A percentile compares a stretch with the other conserved stretches of the same genome.
Evolutionary conservation across 768 basidiomycete genomes (phyloP).

Genomic region (Tephrocybe sp.): DNA sequence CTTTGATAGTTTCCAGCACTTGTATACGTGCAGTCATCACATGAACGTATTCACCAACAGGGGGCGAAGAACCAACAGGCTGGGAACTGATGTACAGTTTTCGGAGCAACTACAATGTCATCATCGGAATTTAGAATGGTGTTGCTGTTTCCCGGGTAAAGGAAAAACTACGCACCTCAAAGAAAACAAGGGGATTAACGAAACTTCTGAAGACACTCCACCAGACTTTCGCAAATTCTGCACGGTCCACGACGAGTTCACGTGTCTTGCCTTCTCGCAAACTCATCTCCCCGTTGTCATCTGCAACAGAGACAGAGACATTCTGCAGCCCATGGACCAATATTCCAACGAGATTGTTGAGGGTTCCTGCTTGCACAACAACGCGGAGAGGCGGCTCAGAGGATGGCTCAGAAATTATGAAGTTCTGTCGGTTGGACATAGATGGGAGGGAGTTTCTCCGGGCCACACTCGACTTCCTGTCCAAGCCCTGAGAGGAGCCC

Average conservation of each 20-base stretch:
- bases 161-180: conserved; percentile 58
- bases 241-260: conserved; percentile 69
- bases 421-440: conserved; percentile 59
- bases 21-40: conserved; percentile 56
- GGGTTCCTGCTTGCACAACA: conserved; percentile 74
- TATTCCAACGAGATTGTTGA: conserved; percentile 71
- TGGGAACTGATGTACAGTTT: conserved; percentile 67
- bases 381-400: conserved; percentile 75
- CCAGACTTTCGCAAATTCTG: conserved; percentile 76
- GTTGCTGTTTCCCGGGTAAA: neutral
- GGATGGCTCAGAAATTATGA: conserved; percentile 60
- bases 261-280: conserved; percentile 72
- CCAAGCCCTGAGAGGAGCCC: conserved; percentile 62
- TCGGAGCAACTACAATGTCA: conserved; percentile 56
- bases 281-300: conserved; percentile 86
- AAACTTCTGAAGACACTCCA: conserved; percentile 85
- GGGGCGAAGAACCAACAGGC: conserved; percentile 39
- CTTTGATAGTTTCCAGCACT: conserved; percentile 61
- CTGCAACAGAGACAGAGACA: conserved; percentile 78
- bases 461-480: conserved; percentile 76
- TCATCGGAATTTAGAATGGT: neutral
- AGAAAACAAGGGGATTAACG: conserved; percentile 77
- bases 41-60: conserved; percentile 46
- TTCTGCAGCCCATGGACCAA: conserved; percentile 77
- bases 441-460: conserved; percentile 80